Conservation (phyloP, 345 rosid species). For the Eucalyptus shirleyi region DNA sequence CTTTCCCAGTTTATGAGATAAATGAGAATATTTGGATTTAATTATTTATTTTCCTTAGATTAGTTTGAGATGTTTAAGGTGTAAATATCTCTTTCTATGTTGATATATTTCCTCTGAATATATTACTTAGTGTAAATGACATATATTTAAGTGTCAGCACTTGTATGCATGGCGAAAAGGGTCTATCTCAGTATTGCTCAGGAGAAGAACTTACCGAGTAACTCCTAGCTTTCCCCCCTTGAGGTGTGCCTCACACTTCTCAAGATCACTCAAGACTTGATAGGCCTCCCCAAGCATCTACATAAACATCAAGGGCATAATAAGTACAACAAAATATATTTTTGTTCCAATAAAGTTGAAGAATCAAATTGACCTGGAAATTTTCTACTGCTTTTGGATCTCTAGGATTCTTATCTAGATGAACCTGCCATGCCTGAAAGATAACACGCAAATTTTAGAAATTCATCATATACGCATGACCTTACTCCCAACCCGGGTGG, state of each 20-base stretch:
- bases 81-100: too few relatives aligned
- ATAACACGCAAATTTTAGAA: not conserved
- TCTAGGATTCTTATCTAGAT: conserved; percentile 80
- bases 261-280: conserved; percentile 82
- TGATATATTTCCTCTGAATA: too few relatives aligned
- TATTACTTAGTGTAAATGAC: too few relatives aligned
- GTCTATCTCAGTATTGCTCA: not conserved
- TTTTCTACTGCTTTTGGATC: conserved; percentile 81
- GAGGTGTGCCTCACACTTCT: conserved; percentile 78
- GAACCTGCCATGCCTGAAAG: conserved; percentile 63
- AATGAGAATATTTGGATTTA: too few relatives aligned
- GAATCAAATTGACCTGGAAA: conserved; percentile 43
- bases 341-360: not conserved
- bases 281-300: conserved; percentile 92
- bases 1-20: too few relatives aligned
- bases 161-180: too few relatives aligned
- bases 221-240: conserved; percentile 71
- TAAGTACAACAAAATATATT: not conserved
- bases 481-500: not conserved
- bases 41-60: too few relatives aligned
- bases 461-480: not conserved
- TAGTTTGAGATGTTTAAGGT: too few relatives aligned
- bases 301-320: not conserved
- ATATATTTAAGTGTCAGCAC: too few relatives aligned
- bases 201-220: conserved; percentile 38